Percentiles rank a stretch among this genome's conserved stretches.
Evolutionary conservation across 2,329 filamentous ascomycete species (phyloP).

Genomic region (Davidsoniella virescens): DNA sequence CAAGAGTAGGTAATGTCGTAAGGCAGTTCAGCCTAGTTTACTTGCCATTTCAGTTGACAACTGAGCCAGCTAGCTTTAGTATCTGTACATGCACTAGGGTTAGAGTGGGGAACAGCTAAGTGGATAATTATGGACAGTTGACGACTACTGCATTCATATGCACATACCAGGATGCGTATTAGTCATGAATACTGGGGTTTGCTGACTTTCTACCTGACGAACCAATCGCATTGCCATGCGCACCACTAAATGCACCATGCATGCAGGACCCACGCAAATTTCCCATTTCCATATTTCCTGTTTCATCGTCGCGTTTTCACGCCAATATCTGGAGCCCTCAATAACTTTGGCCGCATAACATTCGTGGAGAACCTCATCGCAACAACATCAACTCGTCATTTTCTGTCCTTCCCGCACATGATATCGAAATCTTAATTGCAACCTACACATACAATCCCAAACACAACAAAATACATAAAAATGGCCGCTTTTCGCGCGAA

Average conservation of each 20-base stretch:
- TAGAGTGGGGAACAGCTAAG: background rate
- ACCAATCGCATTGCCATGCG: constrained; percentile 8
- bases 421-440: background rate
- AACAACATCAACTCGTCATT: background rate
- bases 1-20: constrained; percentile 13
- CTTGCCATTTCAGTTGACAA: background rate
- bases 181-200: background rate
- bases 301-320: constrained; percentile 2
- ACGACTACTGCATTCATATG: too few species aligned
- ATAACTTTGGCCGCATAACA: background rate
- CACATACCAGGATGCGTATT: background rate
- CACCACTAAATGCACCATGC: constrained; percentile 7
- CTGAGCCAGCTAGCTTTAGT: background rate
- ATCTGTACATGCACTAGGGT: background rate
- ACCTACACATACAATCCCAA: background rate
- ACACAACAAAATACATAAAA: constrained; percentile 7
- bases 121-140: too few species aligned
- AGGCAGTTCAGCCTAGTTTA: constrained; percentile 12
- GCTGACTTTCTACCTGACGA: constrained; percentile 6
- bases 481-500: constrained; percentile 33
- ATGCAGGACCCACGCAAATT: constrained; percentile 5
- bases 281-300: background rate
- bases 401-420: background rate
- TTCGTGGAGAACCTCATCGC: background rate
- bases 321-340: background rate